Conservation (phyloP, 225 moss, liverwort and hornwort genomes). For the Physcomitrium patens region DNA sequence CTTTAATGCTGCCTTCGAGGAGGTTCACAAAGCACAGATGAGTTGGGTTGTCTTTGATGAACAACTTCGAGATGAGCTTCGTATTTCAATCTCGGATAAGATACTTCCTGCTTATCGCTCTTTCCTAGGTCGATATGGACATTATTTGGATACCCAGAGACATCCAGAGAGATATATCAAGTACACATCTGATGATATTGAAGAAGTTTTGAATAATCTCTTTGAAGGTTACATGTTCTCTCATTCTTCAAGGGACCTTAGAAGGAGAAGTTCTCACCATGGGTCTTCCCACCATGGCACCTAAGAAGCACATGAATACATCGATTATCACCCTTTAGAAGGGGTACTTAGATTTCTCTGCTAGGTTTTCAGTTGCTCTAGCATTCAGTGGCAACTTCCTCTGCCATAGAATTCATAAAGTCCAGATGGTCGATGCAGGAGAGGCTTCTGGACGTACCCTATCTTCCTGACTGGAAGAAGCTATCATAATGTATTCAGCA, state of each 20-base stretch:
- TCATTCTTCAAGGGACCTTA: conserved; percentile 76
- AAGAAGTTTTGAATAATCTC: conserved; percentile 80
- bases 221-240: conserved; percentile 87
- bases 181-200: conserved; percentile 86
- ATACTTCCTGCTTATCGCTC: conserved; percentile 93
- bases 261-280: conserved; percentile 55
- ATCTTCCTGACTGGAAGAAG: conserved; percentile 30
- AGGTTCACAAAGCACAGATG: conserved; percentile 93
- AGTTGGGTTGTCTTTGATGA: conserved; percentile 94
- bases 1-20: conserved; percentile 94
- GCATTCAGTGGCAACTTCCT: conserved; percentile 31
- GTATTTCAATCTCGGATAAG: conserved; percentile 87
- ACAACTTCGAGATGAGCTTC: conserved; percentile 95
- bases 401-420: conserved; percentile 37
- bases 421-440: conserved; percentile 42
- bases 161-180: conserved; percentile 96
- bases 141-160: conserved; percentile 81
- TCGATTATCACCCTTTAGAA: conserved; percentile 20
- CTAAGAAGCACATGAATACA: conserved; percentile 28
- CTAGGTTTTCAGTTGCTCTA: conserved; percentile 22
- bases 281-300: conserved; percentile 46
- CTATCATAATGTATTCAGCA: conserved; percentile 53
- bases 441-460: conserved; percentile 34
- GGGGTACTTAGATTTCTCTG: conserved; percentile 11
- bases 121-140: conserved; percentile 90